Conservation (phyloP, 129 eudicot species). For the Heracleum sosnowskyi region DNA sequence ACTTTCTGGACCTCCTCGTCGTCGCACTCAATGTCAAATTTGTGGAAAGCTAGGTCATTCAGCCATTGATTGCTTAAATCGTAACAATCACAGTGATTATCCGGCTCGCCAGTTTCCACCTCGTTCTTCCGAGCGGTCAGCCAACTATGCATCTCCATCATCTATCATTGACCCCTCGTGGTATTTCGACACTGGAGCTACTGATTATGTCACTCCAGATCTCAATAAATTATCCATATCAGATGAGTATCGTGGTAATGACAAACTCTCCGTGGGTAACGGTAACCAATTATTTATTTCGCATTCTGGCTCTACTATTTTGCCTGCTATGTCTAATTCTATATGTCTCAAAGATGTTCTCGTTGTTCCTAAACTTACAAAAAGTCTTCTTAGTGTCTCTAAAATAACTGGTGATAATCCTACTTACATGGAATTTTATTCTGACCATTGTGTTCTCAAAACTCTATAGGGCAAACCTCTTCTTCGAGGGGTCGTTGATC, state of each 20-base stretch:
- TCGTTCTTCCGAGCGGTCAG: background rate
- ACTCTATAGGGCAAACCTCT: background rate
- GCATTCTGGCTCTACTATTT: background rate
- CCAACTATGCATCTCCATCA: background rate
- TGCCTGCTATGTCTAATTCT: background rate
- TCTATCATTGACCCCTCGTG: background rate
- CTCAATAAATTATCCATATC: background rate
- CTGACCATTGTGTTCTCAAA: constrained; percentile 8
- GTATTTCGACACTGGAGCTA: background rate
- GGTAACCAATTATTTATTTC: background rate
- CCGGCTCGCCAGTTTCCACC: background rate
- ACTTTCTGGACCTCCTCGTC: background rate
- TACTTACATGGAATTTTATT: background rate
- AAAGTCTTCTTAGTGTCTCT: constrained; percentile 8
- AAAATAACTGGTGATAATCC: background rate
- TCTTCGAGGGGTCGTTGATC: constrained; percentile 4
- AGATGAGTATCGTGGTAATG: background rate
- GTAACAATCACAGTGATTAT: constrained; percentile 10
- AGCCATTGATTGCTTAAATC: background rate
- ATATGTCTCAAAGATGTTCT: background rate
- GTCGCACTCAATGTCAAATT: background rate
- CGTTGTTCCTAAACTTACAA: background rate
- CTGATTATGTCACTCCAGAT: background rate
- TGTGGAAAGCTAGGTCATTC: constrained; percentile 6
- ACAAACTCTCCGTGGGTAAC: background rate